phyloP scores from a whole-genome alignment of 2,329 filamentous ascomycete species.

The Tolypocladium ophioglossoides region DNA sequence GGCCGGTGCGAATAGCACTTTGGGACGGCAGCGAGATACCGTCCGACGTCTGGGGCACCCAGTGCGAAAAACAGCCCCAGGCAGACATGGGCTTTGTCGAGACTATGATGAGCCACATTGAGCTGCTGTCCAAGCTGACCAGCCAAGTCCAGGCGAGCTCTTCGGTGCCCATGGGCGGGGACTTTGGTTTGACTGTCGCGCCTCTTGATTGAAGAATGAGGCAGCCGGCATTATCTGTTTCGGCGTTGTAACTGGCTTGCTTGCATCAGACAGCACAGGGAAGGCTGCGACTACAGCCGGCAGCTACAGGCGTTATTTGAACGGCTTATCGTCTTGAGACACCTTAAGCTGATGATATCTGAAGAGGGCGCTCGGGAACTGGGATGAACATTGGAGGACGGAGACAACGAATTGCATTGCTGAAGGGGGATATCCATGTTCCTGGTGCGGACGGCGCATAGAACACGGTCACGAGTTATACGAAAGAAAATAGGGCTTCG shows the following conservation, averaged over 20 bases:
- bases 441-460: background rate
- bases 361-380: background rate
- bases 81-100: conserved; percentile 23
- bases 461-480: background rate
- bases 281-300: background rate
- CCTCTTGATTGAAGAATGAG: conserved; percentile 19
- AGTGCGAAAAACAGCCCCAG: conserved; percentile 32
- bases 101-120: conserved; percentile 29
- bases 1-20: conserved; percentile 49
- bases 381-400: background rate
- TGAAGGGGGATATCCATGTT: background rate
- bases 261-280: background rate
- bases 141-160: conserved; percentile 18
- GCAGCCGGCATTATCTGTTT: background rate
- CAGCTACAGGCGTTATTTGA: background rate
- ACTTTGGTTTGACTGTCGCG: conserved; percentile 18
- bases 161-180: conserved; percentile 18
- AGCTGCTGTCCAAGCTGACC: conserved; percentile 27
- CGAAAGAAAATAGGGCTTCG: background rate
- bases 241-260: background rate
- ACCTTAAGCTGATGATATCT: background rate
- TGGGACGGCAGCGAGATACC: conserved; percentile 44
- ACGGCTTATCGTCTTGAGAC: background rate
- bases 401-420: background rate
- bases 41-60: conserved; percentile 44